Evolutionary conservation across 2,329 filamentous ascomycete genomes (phyloP), one percentile per base, ranked within the genome.

Genomic region (Raffaelea arxii): DNA sequence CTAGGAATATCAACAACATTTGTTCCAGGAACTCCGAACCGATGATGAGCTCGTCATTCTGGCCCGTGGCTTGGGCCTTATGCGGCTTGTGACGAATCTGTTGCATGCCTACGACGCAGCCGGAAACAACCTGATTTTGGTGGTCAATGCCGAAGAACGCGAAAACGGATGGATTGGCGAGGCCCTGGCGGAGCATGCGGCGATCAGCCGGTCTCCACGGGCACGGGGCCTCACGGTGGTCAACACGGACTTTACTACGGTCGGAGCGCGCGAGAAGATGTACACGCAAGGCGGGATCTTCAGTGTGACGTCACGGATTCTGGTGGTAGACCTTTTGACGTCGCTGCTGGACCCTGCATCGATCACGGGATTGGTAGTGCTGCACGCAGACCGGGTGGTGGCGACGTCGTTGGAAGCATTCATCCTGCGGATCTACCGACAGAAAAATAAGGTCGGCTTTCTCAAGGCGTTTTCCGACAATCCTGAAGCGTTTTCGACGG

Each of bases 111-210:
- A 96, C 67, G 92, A 98, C 74, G 90, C 89, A 2, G 88, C 88
- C 4, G 92, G 92, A 14, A 94, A 92, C 66, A 97, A 94, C 59
- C 71, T 98, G 46, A 82, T 98, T 42, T 72, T 98, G 39, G 68
- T 98, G 19, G 80, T 97, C 37, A 90, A 89, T 10, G 90, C 92
- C 30, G 86, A 92, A 50, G 89, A 96, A 27, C 80, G 86, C 49
- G 92, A 98, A 61, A 96, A 96, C 77, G 82, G 84, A 47, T 97
- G 91, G 90, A 89, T 98, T 50, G 92, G 92, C 55, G 92, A 97
- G 69, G 87, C 89, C 25, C 71, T 98, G 60, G 92, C 92, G 22
- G 92, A 98, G 67, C 90, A 97, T 68, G 90, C 90, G 60, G 89
- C 88, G 52, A 80, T 95, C 61, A 96, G 88, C 69, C 82, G 81